phyloP scores from a whole-genome alignment of 108 stramenopile species.

The Cylindrotheca fusiformis region DNA sequence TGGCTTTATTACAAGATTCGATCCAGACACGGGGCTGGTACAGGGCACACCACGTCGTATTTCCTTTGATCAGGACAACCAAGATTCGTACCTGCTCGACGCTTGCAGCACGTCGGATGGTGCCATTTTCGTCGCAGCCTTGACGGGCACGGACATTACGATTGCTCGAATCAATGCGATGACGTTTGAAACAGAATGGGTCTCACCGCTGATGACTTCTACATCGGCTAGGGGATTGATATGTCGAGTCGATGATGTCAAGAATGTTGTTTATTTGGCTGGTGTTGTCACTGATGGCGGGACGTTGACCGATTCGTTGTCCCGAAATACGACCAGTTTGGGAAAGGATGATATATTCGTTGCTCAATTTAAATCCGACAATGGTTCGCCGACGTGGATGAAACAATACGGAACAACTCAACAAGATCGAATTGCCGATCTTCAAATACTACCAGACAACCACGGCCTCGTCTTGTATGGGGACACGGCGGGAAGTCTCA shows the following conservation, averaged over 20 bases:
- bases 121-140: neutral
- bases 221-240: conserved; percentile 16
- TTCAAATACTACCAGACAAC: neutral
- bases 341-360: conserved; percentile 41
- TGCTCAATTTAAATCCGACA: conserved; percentile 5
- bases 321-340: conserved; percentile 4
- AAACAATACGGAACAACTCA: conserved; percentile 39
- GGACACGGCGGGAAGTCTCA: conserved; percentile 34
- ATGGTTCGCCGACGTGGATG: conserved; percentile 31
- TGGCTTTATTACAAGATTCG: conserved; percentile 26
- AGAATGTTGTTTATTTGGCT: conserved; percentile 20
- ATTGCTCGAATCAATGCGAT: conserved; percentile 18
- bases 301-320: neutral
- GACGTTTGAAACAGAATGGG: conserved; percentile 24
- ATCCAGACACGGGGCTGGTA: conserved; percentile 6
- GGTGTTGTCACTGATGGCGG: conserved; percentile 28
- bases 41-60: neutral
- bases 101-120: neutral
- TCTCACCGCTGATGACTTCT: conserved; percentile 7
- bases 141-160: neutral
- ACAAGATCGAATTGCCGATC: conserved; percentile 37
- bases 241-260: conserved; percentile 18
- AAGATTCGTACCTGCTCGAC: neutral
- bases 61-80: neutral
- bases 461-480: conserved; percentile 41